Conservation (phyloP, 768 basidiomycete genomes). For the Agrocybe pediades region DNA sequence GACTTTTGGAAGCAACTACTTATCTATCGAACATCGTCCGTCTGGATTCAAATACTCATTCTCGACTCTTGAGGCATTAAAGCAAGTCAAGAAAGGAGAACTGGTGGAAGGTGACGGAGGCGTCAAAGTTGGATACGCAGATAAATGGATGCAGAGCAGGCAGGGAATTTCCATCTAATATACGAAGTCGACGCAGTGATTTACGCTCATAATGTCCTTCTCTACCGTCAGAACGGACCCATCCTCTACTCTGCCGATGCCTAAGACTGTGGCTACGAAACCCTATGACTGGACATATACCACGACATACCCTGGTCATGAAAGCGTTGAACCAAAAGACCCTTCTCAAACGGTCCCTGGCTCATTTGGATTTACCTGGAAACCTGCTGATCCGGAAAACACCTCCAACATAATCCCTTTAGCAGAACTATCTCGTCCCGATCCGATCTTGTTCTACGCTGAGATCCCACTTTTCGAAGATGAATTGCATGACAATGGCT, state of each 20-base stretch:
- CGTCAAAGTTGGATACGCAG: conserved; percentile 93
- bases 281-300: conserved; percentile 99
- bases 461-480: conserved; percentile 95
- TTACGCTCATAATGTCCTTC: conserved; percentile 10
- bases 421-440: conserved; percentile 81
- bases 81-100: conserved; percentile 73
- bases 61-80: conserved; percentile 66
- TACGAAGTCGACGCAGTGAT: conserved; percentile 1
- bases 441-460: conserved; percentile 98
- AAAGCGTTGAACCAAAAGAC: conserved; percentile 11
- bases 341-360: conserved; percentile 15
- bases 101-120: conserved; percentile 83
- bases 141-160: conserved; percentile 92
- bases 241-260: conserved; percentile 63
- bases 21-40: conserved; percentile 65
- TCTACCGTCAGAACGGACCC: conserved; percentile 59
- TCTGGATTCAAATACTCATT: conserved; percentile 71
- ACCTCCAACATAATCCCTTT: conserved; percentile 73
- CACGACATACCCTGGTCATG: conserved; percentile 77
- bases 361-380: conserved; percentile 40
- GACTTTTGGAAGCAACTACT: conserved; percentile 87
- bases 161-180: conserved; percentile 35
- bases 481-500: conserved; percentile 96
- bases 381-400: conserved; percentile 56
- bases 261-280: conserved; percentile 73